phyloP scores from a whole-genome alignment of 768 basidiomycete species.

The Amanita polypyramis region DNA sequence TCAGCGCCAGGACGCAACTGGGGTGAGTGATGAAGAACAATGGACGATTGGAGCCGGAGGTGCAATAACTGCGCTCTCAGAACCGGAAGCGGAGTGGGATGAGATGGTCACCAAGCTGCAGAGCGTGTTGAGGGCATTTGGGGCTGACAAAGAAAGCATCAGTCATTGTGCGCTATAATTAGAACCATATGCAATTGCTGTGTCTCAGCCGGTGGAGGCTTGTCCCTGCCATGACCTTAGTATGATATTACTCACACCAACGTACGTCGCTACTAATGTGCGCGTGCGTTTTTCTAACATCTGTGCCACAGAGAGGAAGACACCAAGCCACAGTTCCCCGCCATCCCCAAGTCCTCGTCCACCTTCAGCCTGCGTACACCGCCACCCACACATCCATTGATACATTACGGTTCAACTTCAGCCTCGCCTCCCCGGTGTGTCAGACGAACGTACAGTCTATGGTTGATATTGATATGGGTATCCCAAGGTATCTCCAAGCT shows the following conservation, averaged over 20 bases:
- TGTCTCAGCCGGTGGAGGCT: background rate
- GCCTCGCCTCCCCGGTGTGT: conserved; percentile 20
- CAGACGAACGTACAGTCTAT: background rate
- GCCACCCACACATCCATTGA: conserved; percentile 18
- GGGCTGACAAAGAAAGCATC: conserved; percentile 14
- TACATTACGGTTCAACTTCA: conserved; percentile 15
- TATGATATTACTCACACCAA: conserved; percentile 6
- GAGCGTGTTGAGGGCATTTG: conserved; percentile 63
- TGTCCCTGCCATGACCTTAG: background rate
- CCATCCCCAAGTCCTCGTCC: conserved; percentile 9
- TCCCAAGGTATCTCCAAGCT: conserved; percentile 17
- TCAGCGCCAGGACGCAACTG: conserved; percentile 9
- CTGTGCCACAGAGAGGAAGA: conserved; percentile 3
- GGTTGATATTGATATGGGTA: background rate
- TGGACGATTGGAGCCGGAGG: conserved; percentile 91
- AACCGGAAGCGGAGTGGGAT: conserved; percentile 84
- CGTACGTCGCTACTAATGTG: background rate
- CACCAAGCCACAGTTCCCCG: background rate
- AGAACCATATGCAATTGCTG: background rate
- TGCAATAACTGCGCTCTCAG: conserved; percentile 89
- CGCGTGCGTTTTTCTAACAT: background rate
- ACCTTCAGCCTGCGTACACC: conserved; percentile 14
- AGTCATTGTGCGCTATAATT: background rate
- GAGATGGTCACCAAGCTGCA: conserved; percentile 86
- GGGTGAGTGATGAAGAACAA: conserved; percentile 27